Evolutionary conservation across 129 eudicot species (phyloP), one percentile per base, ranked within the genome.

Genomic region (Flaveria ramosissima): DNA sequence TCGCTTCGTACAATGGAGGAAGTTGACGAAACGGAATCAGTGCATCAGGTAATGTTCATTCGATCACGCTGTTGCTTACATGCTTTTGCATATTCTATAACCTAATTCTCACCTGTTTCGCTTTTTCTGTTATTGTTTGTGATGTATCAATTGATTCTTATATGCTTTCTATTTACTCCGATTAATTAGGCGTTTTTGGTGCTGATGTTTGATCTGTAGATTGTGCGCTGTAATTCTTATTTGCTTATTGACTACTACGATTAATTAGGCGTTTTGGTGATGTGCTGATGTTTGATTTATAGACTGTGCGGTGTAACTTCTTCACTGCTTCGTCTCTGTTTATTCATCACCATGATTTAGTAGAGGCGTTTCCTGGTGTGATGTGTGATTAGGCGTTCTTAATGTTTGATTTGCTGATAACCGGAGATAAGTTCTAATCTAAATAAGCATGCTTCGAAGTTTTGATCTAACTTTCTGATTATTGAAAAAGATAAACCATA

Each of bases 11-110:
- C 73, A 51, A 87, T 85, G 92, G 92, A 87, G 80, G 96, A 89
- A 76, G 86, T 87, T 77, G 96, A 89, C 80, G 96, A 89, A 83
- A 87, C 89, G 1, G 96, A 89, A 71, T 83, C 81, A 8, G 77
- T 72, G 39, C 74, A 88, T 73, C 90, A 90, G 92, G 96, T 6
- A 76, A 27, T 63, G 30, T 65, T 75, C 80, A 64, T 7, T 10
- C 52, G 50, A 75, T 64, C 80, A 17, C 52, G 16, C 30, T 7
- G 55, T 64, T 64, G 11, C 23, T 47, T 46, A 64, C 72, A 55
- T 39, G 66, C 36, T 55, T 72, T 55, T 72, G 62, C 67, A 39
- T 36, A 55, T 17, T 72, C 26, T 30, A 51, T 27, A 63, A 27
- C 63, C 78, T 47, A 59, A 6, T 39, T 57, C 56, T 24, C 13